Evolutionary conservation across 306 rosid species (phyloP).

Genomic region (Styphnolobium japonicum): DNA sequence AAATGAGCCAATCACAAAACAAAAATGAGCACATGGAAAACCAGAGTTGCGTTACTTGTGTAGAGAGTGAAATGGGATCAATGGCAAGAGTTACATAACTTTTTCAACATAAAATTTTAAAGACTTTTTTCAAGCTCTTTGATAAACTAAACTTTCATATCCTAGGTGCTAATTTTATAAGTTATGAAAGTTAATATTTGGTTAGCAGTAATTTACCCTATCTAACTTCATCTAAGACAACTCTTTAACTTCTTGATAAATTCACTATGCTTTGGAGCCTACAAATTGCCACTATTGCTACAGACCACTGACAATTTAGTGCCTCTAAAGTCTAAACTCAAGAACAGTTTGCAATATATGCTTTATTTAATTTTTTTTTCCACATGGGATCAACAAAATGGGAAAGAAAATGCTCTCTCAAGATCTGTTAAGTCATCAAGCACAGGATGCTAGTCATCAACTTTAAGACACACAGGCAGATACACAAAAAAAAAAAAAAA

Average conservation of each 20-base stretch:
- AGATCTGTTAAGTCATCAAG: too few species aligned
- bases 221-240: not conserved
- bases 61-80: too few species aligned
- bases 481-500: too few species aligned
- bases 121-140: not conserved
- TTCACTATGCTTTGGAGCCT: not conserved
- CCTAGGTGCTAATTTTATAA: not conserved
- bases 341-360: conserved; percentile 32
- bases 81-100: too few species aligned
- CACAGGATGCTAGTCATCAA: too few species aligned
- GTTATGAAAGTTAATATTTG: not conserved
- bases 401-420: too few species aligned
- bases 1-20: too few species aligned
- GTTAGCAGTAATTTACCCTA: not conserved
- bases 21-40: too few species aligned
- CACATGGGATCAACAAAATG: too few species aligned
- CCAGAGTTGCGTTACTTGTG: too few species aligned
- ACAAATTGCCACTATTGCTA: not conserved
- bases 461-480: too few species aligned
- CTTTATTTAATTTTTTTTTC: too few species aligned
- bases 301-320: conserved; percentile 67
- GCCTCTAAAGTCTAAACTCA: conserved; percentile 56
- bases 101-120: not conserved
- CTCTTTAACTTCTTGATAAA: not conserved
- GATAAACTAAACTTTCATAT: not conserved